Evolutionary conservation across 139 green algal species (phyloP).

Genomic region (Chlamydomonas schloesseri): DNA sequence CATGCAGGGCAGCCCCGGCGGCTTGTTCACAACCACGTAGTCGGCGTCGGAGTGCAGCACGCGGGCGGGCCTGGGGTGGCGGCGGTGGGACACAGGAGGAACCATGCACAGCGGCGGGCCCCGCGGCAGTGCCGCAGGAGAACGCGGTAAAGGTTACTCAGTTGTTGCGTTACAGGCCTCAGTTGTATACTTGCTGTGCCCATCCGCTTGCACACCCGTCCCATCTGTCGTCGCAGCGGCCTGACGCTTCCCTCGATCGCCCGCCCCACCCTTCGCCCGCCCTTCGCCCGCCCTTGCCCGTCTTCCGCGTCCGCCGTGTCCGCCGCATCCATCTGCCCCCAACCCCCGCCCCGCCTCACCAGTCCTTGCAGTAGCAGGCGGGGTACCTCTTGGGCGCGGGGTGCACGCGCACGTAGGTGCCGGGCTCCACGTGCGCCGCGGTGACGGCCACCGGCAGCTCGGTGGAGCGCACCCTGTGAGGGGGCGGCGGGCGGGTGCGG

Average conservation of each 20-base stretch:
- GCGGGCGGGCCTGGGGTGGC: neutral
- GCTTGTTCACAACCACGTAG: slow-evolving; percentile 48
- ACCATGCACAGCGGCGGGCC: neutral
- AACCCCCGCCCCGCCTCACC: neutral
- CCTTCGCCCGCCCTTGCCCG: too few relatives aligned
- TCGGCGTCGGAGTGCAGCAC: slow-evolving; percentile 22
- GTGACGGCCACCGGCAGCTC: slow-evolving; percentile 6
- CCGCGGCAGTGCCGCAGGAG: too few relatives aligned
- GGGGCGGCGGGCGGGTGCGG: too few relatives aligned
- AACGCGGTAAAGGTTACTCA: neutral
- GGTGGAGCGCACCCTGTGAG: neutral
- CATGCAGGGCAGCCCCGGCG: slow-evolving; percentile 49
- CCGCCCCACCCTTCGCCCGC: too few relatives aligned
- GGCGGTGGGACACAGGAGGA: too few relatives aligned
- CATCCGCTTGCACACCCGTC: neutral
- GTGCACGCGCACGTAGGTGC: slow-evolving; percentile 39
- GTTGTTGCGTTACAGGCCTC: neutral
- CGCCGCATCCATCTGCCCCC: too few relatives aligned
- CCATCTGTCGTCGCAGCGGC: too few relatives aligned
- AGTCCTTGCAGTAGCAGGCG: slow-evolving; percentile 34
- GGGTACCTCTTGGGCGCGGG: slow-evolving; percentile 48
- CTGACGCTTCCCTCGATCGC: too few relatives aligned
- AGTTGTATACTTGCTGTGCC: neutral
- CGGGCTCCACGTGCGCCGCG: neutral
- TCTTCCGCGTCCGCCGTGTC: too few relatives aligned